Evolutionary conservation across 306 rosid genomes (phyloP), one percentile per base, ranked within the genome.

Genomic region (Vigna mungo): DNA sequence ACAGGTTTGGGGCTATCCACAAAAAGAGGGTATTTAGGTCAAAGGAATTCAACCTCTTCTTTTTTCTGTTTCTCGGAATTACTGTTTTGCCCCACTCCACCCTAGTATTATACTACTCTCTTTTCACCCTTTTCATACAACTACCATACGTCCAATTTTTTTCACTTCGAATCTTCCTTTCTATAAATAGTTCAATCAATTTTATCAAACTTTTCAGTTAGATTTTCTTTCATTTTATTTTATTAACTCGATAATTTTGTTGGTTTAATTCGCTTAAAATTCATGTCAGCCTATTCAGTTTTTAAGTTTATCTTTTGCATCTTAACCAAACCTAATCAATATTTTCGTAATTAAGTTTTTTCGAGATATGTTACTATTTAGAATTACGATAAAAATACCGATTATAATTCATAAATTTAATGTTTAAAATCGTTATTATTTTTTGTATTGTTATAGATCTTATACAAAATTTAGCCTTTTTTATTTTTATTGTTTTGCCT

Each of bases 21-120:
- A 36, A 69, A 85, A 78, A 84, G 83, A 79, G 98, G 98, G 98
- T 77, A 94, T 94, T 92, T 94, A 87, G 89, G 97, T 90, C 97
- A 90, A 74, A 88, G 58, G 51, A 62, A 23, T 51, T 60, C 74
- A 71, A 55, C 61, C 78, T 71, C 67, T 68, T 15, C 48, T 23
- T 53, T 21, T 73, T 73, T 53, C 21, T 49, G 4, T 17, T 77
- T 74, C 6, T 1, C 0, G 36, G 39, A 90, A 88, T 93, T 91
- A 90, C 96, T 83, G 86, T 93, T 91, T 80, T 93, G 86, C 83
- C 98, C 92, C 46, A 71, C 10, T 64, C 48, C 23, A 44, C 30
- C 15, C 15, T 44, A 41, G 46, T 41, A 41, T 9, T 9, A 8
- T 41, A 17, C 21, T 15, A 27, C 11, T 27, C 39, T 10, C 30